Evolutionary conservation across 208 protist genomes (phyloP).

Genomic region (Trichomonas gallinae): DNA sequence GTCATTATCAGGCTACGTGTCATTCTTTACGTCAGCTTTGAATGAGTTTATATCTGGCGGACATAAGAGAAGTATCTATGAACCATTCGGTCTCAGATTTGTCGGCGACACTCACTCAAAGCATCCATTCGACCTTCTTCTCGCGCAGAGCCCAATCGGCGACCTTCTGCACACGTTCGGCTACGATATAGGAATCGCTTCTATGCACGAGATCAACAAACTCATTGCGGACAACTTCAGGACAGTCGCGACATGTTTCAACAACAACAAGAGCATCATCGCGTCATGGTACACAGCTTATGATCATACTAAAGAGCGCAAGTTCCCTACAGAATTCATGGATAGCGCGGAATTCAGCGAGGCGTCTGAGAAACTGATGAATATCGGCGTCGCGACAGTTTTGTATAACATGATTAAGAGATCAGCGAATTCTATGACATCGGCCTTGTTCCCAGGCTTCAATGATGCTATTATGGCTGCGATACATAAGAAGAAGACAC

Average conservation of each 20-base stretch:
- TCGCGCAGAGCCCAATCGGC: neutral
- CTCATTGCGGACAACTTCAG: neutral
- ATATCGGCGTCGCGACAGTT: neutral
- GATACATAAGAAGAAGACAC: neutral
- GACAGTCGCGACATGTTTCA: neutral
- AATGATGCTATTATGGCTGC: neutral
- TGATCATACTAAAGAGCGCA: neutral
- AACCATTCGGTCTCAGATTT: neutral
- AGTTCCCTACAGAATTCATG: neutral
- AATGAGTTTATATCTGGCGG: neutral
- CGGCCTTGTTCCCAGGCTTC: neutral
- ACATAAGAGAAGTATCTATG: neutral
- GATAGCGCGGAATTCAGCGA: neutral
- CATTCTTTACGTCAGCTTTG: neutral
- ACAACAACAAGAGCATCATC: neutral
- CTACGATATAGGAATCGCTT: neutral
- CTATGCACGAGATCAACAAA: neutral
- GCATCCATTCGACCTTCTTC: neutral
- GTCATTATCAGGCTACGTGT: neutral
- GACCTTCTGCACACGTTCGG: neutral
- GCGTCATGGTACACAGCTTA: neutral
- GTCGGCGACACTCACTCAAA: neutral
- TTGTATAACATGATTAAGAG: neutral
- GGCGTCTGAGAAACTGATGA: neutral
- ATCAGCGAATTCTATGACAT: neutral